Percentiles rank a stretch among this genome's conserved stretches.
Conservation (phyloP, 345 rosid genomes). For the Aurinia saxatilis region DNA sequence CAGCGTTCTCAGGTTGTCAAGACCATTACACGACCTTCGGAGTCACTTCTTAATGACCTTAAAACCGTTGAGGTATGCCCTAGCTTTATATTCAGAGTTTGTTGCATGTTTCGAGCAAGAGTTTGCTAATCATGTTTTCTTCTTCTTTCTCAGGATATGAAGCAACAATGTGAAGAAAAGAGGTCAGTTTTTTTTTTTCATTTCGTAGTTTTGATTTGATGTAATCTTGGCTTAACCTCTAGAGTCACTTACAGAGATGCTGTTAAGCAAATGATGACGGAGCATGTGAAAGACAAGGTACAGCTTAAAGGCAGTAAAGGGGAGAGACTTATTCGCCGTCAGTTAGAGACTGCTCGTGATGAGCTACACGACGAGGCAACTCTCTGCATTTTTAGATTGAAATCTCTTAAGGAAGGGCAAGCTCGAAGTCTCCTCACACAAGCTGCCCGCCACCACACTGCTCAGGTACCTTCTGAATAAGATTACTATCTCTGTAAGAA, state of each 20-base stretch:
- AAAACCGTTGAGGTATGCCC: constrained; percentile 79
- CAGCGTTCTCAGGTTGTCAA: constrained; percentile 76
- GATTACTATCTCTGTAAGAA: constrained; percentile 1
- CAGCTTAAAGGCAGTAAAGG: constrained; percentile 62
- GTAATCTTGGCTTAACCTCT: constrained; percentile 11
- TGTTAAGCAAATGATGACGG: constrained; percentile 60
- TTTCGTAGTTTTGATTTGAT: constrained; percentile 7
- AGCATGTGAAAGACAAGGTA: constrained; percentile 75
- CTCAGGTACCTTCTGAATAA: constrained; percentile 52
- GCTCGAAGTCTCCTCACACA: constrained; percentile 88
- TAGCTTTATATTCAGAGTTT: not conserved
- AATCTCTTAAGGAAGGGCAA: constrained; percentile 92
- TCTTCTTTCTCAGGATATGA: constrained; percentile 75
- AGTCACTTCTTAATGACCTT: constrained; percentile 87
- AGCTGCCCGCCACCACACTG: constrained; percentile 92
- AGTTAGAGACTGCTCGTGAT: constrained; percentile 62
- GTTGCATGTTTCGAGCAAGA: not conserved
- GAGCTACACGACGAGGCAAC: constrained; percentile 83
- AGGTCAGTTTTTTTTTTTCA: constrained; percentile 41
- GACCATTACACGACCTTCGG: constrained; percentile 89
- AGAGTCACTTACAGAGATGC: constrained; percentile 44
- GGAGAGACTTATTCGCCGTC: constrained; percentile 46
- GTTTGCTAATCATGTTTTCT: too few relatives aligned
- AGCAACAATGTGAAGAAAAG: constrained; percentile 93
- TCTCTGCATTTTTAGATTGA: constrained; percentile 73